These are phyloP conservation scores for Caloboletus inedulis DNA, from an alignment of 1,284 basidiomycete genomes.

Conservation along the genomic window DNA sequence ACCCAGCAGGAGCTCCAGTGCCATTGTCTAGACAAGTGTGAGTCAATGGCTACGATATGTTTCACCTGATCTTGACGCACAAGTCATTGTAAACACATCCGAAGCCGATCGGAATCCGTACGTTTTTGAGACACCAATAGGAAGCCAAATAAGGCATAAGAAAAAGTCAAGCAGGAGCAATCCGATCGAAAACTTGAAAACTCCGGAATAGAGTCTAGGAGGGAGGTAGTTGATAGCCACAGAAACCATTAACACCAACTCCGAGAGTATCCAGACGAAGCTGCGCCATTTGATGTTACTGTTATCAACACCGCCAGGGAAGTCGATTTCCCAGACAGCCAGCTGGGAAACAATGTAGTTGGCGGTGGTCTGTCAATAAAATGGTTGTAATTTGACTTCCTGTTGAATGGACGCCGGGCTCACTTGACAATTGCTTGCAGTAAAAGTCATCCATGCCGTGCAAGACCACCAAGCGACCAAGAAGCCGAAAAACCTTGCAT, in stretches of 20 bases:
- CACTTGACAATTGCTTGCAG: conserved; percentile 79
- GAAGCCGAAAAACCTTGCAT: conserved; percentile 81
- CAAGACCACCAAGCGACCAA: conserved; percentile 86
- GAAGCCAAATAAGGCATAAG: conserved; percentile 84
- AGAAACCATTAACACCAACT: conserved; percentile 62
- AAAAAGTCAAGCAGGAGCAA: conserved; percentile 82
- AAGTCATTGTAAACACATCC: conserved; percentile 79
- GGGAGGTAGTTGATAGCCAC: conserved; percentile 82
- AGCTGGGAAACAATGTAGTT: conserved; percentile 83
- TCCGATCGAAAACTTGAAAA: conserved; percentile 72
- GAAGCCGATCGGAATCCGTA: conserved; percentile 78
- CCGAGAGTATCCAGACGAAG: conserved; percentile 77
- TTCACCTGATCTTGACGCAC: conserved; percentile 43
- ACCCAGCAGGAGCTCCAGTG: conserved; percentile 76
- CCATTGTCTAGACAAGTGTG: conserved; percentile 62
- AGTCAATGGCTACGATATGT: conserved; percentile 1
- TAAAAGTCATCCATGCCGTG: conserved; percentile 89
- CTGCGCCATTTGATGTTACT: conserved; percentile 80
- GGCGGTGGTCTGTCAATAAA: conserved; percentile 59
- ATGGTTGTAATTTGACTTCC: neutral
- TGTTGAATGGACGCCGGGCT: conserved; percentile 8
- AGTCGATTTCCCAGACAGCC: conserved; percentile 73
- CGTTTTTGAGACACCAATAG: conserved; percentile 78
- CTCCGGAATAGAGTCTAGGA: conserved; percentile 62
- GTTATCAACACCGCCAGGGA: conserved; percentile 70